phyloP scores from a whole-genome alignment of 177 flowering plant species.

The Vitis hybrid region DNA sequence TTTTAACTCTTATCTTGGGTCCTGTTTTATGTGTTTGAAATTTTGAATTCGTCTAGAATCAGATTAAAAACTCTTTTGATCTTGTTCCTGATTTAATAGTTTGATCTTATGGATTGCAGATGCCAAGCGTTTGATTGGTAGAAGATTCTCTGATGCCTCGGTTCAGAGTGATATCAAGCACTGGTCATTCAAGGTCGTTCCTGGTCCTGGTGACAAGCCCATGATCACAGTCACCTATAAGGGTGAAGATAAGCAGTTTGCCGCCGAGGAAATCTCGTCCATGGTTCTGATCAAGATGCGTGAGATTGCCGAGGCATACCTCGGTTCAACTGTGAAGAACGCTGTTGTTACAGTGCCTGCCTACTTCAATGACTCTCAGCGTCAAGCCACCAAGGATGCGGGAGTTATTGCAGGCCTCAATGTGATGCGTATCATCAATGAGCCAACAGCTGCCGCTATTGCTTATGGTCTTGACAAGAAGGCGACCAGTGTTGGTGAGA shows the following conservation, averaged over 20 bases:
- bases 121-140: conserved; percentile 61
- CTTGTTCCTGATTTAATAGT: no score
- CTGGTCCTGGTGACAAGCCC: conserved; percentile 63
- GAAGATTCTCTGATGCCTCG: conserved; percentile 42
- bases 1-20: no score
- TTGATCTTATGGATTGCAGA: conserved; percentile 22
- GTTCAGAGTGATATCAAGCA: conserved; percentile 53
- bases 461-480: conserved; percentile 66
- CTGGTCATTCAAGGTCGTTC: conserved; percentile 54
- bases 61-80: no score
- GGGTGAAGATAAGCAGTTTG: conserved; percentile 57
- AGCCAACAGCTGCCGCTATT: conserved; percentile 67
- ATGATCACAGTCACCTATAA: conserved; percentile 53
- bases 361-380: conserved; percentile 59
- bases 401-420: conserved; percentile 57
- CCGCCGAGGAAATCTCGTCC: conserved; percentile 61
- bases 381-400: conserved; percentile 62
- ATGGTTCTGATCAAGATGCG: conserved; percentile 60
- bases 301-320: conserved; percentile 42
- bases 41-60: no score
- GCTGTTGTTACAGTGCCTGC: conserved; percentile 65
- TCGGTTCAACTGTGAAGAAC: conserved; percentile 48
- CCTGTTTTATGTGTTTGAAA: no score
- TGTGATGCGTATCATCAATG: conserved; percentile 59
- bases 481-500: conserved; percentile 55